A percentile compares a stretch with the other conserved stretches of the same genome.
Evolutionary conservation across 495 filamentous ascomycete species (phyloP).

Genomic region (Oleoguttula mirabilis): DNA sequence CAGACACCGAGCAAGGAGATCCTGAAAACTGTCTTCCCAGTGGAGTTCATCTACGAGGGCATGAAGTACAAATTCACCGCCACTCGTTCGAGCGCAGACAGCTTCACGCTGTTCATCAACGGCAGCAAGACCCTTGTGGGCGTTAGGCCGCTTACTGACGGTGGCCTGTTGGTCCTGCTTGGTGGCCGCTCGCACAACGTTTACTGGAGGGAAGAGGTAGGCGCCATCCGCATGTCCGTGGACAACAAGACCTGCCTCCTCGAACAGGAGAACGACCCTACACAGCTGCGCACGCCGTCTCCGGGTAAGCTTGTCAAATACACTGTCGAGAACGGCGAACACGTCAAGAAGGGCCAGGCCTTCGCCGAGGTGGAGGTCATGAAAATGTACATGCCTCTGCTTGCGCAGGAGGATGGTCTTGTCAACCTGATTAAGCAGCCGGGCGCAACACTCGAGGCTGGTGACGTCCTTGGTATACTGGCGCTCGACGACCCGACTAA

Average conservation of each 20-base stretch:
- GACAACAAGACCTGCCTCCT: slow-evolving; percentile 96
- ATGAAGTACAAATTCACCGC: slow-evolving; percentile 96
- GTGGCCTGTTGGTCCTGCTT: slow-evolving; percentile 84
- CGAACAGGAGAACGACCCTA: slow-evolving; percentile 98
- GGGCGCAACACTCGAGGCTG: slow-evolving; percentile 91
- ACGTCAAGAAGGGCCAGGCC: slow-evolving; percentile 82
- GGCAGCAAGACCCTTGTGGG: slow-evolving; percentile 93
- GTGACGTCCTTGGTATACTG: slow-evolving; percentile 96
- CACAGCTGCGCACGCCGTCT: slow-evolving; percentile 85
- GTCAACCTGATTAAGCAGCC: slow-evolving; percentile 99
- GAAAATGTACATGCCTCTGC: slow-evolving; percentile 99
- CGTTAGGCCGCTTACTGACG: slow-evolving; percentile 83
- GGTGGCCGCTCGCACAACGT: slow-evolving; percentile 90
- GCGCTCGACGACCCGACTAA: slow-evolving; percentile 90
- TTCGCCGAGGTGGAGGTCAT: slow-evolving; percentile 99
- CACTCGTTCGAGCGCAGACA: slow-evolving; percentile 82
- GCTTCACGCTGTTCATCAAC: slow-evolving; percentile 98
- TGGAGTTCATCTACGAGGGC: slow-evolving; percentile 98
- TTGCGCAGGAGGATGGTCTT: slow-evolving; percentile 92
- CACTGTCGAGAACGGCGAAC: slow-evolving; percentile 90
- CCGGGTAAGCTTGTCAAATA: slow-evolving; percentile 99
- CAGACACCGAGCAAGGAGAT: slow-evolving; percentile 94
- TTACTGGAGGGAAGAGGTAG: slow-evolving; percentile 98
- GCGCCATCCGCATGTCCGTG: slow-evolving; percentile 87
- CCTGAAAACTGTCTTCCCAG: slow-evolving; percentile 91